Percentiles rank a stretch among this genome's conserved stretches.
phyloP scores from a whole-genome alignment of 2,329 filamentous ascomycete genomes.

The Rugonectria rugulosa region DNA sequence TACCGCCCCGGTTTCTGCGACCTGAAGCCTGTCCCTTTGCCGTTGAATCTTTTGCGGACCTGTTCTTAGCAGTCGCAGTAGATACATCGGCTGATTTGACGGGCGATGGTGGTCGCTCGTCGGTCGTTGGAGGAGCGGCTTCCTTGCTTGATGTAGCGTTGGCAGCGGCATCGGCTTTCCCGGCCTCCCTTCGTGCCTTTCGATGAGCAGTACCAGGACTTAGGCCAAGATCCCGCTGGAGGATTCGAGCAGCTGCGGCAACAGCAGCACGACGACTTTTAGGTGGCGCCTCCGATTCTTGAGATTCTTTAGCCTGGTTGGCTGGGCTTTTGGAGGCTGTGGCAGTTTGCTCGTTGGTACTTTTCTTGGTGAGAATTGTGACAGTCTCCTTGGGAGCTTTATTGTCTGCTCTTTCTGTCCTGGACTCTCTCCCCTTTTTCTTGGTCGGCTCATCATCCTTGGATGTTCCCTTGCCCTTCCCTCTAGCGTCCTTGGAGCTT shows the following conservation, averaged over 20 bases:
- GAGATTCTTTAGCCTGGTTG: constrained; percentile 42
- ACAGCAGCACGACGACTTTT: constrained; percentile 69
- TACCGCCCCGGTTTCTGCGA: constrained; percentile 47
- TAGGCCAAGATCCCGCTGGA: constrained; percentile 72
- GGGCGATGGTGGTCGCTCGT: constrained; percentile 32
- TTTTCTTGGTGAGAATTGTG: constrained; percentile 69
- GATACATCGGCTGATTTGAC: constrained; percentile 27
- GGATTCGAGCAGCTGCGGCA: constrained; percentile 67
- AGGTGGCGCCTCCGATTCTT: constrained; percentile 47
- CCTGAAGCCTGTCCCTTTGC: constrained; percentile 39
- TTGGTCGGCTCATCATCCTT: constrained; percentile 60
- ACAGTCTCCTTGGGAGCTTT: constrained; percentile 65
- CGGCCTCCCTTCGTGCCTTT: constrained; percentile 65
- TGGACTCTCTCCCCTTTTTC: constrained; percentile 71
- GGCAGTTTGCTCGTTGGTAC: constrained; percentile 56
- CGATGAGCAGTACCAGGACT: constrained; percentile 69
- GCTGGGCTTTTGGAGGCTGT: constrained; percentile 55
- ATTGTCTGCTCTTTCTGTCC: constrained; percentile 58
- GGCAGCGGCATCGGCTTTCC: constrained; percentile 60
- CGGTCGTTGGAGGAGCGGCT: constrained; percentile 23
- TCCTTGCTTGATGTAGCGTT: constrained; percentile 51
- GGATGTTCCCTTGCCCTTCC: constrained; percentile 54
- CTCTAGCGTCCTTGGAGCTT: constrained; percentile 61
- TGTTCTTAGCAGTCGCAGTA: constrained; percentile 31
- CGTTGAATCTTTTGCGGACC: constrained; percentile 29